Evolutionary conservation across 495 filamentous ascomycete genomes (phyloP), one percentile per base, ranked within the genome.

Genomic region (Neurospora sp.): DNA sequence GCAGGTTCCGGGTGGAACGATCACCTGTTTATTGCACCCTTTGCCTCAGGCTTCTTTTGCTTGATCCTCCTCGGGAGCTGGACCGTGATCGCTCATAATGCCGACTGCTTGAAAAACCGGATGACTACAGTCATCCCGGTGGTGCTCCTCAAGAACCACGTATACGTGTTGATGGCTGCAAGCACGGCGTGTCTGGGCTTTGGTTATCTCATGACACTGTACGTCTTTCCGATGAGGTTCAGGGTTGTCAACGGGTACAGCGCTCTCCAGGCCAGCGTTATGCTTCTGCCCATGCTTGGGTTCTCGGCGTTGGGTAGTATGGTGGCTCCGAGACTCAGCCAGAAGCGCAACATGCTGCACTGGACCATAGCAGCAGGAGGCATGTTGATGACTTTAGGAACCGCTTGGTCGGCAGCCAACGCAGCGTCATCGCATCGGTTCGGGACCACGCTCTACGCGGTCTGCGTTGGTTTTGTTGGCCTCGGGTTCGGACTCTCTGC

Each of bases 201-300:
- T 74, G 85, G 87, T 0, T 90, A 86, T 76, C 84, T 89, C 40
- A 78, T 87, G 11, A 77, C 82, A 73, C 76, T 91, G 14, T 88
- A 89, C 27, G 85, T 86, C 62, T 84, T 92, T 23, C 88, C 90
- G 4, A 80, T 89, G 35, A 84, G 88, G 42, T 85, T 89, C 69
- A 88, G 91, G 75, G 77, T 89, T 23, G 87, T 91, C 35, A 85
- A 89, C 71, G 81, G 78, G 2, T 81, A 82, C 77, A 82, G 75
- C 74, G 69, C 88, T 1, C 76, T 86, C 6, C 71, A 82, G 0
- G 86, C 90, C 2, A 90, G 89, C 16, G 74, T 91, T 18, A 81
- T 88, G 74, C 81, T 94, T 71, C 82, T 91, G 10, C 88, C 88
- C 7, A 85, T 89, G 80, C 76, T 89, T 16, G 86, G 76, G 44